Evolutionary conservation across 345 rosid species (phyloP).

Genomic region (Populus deltoides): DNA sequence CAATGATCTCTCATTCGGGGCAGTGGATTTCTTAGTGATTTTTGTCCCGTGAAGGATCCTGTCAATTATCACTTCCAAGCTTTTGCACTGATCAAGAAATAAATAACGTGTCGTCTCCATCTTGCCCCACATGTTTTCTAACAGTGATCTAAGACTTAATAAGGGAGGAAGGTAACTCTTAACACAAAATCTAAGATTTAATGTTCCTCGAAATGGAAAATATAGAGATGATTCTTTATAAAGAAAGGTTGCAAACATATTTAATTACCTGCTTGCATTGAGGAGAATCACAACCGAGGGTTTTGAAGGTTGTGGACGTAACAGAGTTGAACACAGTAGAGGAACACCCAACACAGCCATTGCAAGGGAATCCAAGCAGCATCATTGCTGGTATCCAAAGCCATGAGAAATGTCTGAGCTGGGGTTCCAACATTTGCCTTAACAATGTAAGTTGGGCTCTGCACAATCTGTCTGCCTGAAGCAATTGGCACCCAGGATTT

Average conservation of each 20-base stretch:
- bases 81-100: background rate
- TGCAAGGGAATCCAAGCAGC: constrained; percentile 86
- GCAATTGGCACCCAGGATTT: constrained; percentile 85
- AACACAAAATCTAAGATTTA: no score
- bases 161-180: no score
- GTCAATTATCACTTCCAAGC: background rate
- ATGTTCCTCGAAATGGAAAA: no score
- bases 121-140: background rate
- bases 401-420: constrained; percentile 75
- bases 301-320: constrained; percentile 53
- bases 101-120: no score
- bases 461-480: constrained; percentile 68
- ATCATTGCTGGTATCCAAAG: constrained; percentile 88
- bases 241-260: background rate
- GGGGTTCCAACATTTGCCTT: constrained; percentile 80
- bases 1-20: background rate
- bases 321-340: constrained; percentile 44
- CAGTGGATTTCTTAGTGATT: background rate
- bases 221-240: no score
- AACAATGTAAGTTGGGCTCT: constrained; percentile 81
- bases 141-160: background rate
- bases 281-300: constrained; percentile 59
- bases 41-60: constrained; percentile 2
- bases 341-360: constrained; percentile 77
- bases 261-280: constrained; percentile 78